Conservation (phyloP, 2,329 filamentous ascomycete species). For the Calcarisporium arbuscula region DNA sequence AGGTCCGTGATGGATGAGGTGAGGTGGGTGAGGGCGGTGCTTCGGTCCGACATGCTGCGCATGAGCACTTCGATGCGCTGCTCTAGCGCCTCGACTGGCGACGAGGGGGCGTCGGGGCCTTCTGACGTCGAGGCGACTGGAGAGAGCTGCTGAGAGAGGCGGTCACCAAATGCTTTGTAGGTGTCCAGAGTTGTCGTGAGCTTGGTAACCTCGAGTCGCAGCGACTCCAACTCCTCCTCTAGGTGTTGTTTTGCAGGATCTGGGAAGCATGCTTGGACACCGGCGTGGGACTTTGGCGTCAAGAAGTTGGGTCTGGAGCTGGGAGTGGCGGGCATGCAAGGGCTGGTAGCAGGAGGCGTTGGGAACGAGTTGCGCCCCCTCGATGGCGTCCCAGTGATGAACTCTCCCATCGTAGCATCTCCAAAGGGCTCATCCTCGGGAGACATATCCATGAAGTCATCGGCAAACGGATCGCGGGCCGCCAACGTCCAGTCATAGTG, state of each 20-base stretch:
- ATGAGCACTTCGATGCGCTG: slow-evolving; percentile 36
- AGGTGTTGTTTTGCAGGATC: slow-evolving; percentile 36
- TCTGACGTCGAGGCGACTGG: slow-evolving; percentile 9
- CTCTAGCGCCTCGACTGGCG: slow-evolving; percentile 30
- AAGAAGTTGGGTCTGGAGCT: slow-evolving; percentile 19
- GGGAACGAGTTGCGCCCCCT: slow-evolving; percentile 40
- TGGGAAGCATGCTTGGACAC: slow-evolving; percentile 34
- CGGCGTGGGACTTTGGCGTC: slow-evolving; percentile 20
- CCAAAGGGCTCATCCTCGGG: slow-evolving; percentile 38
- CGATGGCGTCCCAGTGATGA: slow-evolving; percentile 46
- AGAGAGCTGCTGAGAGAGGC: slow-evolving; percentile 29
- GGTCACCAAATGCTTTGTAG: slow-evolving; percentile 35
- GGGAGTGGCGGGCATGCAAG: slow-evolving; percentile 31
- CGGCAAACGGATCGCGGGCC: slow-evolving; percentile 39
- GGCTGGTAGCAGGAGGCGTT: slow-evolving; percentile 51
- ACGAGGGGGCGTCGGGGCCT: slow-evolving; percentile 7
- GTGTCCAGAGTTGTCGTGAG: slow-evolving; percentile 40
- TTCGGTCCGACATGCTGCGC: slow-evolving; percentile 40
- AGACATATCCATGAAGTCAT: slow-evolving; percentile 35
- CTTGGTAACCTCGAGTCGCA: slow-evolving; percentile 43
- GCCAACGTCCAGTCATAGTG: slow-evolving; percentile 45
- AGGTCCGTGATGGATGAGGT: slow-evolving; percentile 38
- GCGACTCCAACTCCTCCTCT: slow-evolving; percentile 40
- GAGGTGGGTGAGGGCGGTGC: slow-evolving; percentile 39
- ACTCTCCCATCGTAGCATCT: slow-evolving; percentile 43